These are phyloP conservation scores for Botrytis cinerea DNA, from an alignment of 2,329 filamentous ascomycete species.

Conservation along the genomic window DNA sequence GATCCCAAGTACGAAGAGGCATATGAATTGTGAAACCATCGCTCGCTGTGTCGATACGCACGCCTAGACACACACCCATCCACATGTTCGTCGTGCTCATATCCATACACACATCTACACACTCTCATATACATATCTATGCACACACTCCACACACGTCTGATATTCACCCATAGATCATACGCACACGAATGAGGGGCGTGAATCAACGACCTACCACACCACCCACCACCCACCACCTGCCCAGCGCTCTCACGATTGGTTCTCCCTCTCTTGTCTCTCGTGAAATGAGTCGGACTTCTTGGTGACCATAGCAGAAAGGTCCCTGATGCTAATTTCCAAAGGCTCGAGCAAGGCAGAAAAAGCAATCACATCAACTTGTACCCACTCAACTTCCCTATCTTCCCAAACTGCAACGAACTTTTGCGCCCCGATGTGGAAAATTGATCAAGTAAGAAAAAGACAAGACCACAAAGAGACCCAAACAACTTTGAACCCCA, in stretches of 20 bases:
- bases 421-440: neutral
- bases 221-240: neutral
- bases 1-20: too few species aligned
- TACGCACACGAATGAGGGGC: neutral
- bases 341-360: neutral
- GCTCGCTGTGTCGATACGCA: neutral
- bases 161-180: neutral
- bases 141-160: neutral
- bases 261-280: neutral
- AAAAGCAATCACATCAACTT: neutral
- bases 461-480: constrained; percentile 4
- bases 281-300: neutral
- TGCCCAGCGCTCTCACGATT: neutral
- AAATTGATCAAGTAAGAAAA: neutral
- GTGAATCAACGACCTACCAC: neutral
- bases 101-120: too few species aligned
- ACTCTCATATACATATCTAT: too few species aligned
- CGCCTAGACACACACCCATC: too few species aligned
- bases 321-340: neutral
- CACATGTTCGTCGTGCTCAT: too few species aligned
- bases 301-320: constrained; percentile 4
- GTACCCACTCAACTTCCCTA: neutral
- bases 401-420: neutral
- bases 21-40: neutral
- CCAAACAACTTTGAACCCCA: constrained; percentile 14